Evolutionary conservation across 1,284 basidiomycete species (phyloP).

Genomic region (Leccinum pachyderme): DNA sequence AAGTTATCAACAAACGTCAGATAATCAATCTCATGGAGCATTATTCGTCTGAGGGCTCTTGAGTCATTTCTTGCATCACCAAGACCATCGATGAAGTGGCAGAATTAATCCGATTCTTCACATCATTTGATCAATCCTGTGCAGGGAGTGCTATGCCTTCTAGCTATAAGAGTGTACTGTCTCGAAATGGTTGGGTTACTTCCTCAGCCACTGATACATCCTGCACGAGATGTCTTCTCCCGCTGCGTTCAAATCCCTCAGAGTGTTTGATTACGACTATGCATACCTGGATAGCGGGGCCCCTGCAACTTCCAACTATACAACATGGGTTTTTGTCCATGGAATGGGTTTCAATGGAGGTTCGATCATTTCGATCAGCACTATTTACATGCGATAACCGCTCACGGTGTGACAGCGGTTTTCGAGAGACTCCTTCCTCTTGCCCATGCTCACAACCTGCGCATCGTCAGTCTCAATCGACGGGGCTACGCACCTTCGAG

Average conservation of each 20-base stretch:
- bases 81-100: background rate
- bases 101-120: background rate
- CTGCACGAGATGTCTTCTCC: constrained; percentile 7
- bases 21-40: background rate
- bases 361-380: background rate
- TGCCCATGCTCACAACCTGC: constrained; percentile 23
- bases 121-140: background rate
- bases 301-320: constrained; percentile 17
- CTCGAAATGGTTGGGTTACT: background rate
- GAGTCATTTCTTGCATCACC: background rate
- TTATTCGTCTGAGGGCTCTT: background rate
- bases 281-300: constrained; percentile 23
- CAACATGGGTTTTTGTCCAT: constrained; percentile 26
- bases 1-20: background rate
- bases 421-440: constrained; percentile 25
- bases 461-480: constrained; percentile 26
- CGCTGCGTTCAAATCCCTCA: constrained; percentile 10
- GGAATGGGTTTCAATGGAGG: constrained; percentile 26
- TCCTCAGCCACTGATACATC: background rate
- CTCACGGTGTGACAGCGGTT: constrained; percentile 1
- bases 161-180: background rate
- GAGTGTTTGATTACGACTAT: constrained; percentile 19
- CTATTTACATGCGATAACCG: background rate
- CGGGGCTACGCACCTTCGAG: constrained; percentile 30
- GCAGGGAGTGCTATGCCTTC: background rate